Conservation (phyloP, 495 filamentous ascomycete species). For the Neurospora africana region DNA sequence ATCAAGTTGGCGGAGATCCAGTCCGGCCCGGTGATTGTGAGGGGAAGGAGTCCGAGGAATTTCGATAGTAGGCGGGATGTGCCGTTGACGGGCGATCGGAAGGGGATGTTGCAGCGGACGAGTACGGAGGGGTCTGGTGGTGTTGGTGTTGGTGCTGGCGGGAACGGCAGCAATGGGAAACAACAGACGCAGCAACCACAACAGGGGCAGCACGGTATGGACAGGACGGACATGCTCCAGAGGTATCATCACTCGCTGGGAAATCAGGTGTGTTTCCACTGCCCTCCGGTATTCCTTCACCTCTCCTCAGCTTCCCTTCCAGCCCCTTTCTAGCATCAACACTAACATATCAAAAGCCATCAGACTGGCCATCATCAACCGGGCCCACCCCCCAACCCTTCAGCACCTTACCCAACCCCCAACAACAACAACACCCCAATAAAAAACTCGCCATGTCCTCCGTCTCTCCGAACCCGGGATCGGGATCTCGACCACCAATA, state of each 20-base stretch:
- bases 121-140: conserved; percentile 5
- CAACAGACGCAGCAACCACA: neutral
- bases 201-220: conserved; percentile 7
- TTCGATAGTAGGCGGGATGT: conserved; percentile 60
- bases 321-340: too few relatives aligned
- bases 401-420: conserved; percentile 4
- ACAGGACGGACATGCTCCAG: conserved; percentile 23
- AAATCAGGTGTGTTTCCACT: conserved; percentile 15
- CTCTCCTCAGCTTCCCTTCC: too few relatives aligned
- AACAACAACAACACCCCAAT: conserved; percentile 9
- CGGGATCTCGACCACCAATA: conserved; percentile 13
- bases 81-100: conserved; percentile 44
- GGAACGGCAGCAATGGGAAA: neutral
- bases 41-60: conserved; percentile 56
- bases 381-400: conserved; percentile 9
- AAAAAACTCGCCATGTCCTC: conserved; percentile 16
- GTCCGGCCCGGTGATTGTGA: conserved; percentile 57
- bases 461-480: conserved; percentile 7
- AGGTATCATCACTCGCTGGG: conserved; percentile 26
- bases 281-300: neutral
- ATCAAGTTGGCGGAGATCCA: conserved; percentile 51
- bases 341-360: neutral
- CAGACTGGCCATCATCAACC: neutral
- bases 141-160: neutral
- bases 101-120: conserved; percentile 15